Evolutionary conservation across 164 flowering plant genomes (phyloP), one percentile per base, ranked within the genome.

Genomic region (Magnolia kwangsiensis): DNA sequence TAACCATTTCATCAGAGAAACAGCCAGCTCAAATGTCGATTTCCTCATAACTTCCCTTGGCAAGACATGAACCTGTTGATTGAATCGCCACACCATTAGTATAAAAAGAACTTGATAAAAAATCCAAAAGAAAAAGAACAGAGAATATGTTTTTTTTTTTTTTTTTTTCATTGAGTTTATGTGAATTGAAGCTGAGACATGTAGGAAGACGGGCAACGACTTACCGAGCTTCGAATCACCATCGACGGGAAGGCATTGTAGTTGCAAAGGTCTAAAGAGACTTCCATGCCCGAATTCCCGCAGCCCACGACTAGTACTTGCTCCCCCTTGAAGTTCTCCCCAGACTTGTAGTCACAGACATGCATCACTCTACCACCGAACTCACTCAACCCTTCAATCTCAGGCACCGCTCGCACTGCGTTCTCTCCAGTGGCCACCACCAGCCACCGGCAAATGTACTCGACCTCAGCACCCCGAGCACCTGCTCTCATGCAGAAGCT

Each of bases 391-490:
- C 94, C 94, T 59, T 85, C 87, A 45, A 92, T 82, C 49, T 87
- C 89, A 0, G 97, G 94, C 73, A 88, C 81, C 9, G 87, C 87
- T 19, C 80, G 72, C 82, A 89, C 92, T 0, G 97, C 94, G 80
- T 92, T 90, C 76, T 92, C 94, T 4, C 94, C 97, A 1, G 94
- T 89, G 50, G 97, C 97, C 68, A 92, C 94, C 70, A 92, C 92
- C 29, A 92, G 85, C 93, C 94, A 89, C 78, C 83, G n/a, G 75
- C 91, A 87, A 45, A 89, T 82, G 80, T 92, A 92, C 84, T 89
- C 94, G 21, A 87, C 84, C 66, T 86, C 87, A n/a, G 61, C 70
- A 5, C 63, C 63, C 58, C 24, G 50, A 4, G 45, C 50, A n/a
- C 63, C 50, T 6, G 31, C 37, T 31, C 31, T 37, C 1, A 50